Evolutionary conservation across 768 basidiomycete genomes (phyloP).

Genomic region (Trametopsis cervina): DNA sequence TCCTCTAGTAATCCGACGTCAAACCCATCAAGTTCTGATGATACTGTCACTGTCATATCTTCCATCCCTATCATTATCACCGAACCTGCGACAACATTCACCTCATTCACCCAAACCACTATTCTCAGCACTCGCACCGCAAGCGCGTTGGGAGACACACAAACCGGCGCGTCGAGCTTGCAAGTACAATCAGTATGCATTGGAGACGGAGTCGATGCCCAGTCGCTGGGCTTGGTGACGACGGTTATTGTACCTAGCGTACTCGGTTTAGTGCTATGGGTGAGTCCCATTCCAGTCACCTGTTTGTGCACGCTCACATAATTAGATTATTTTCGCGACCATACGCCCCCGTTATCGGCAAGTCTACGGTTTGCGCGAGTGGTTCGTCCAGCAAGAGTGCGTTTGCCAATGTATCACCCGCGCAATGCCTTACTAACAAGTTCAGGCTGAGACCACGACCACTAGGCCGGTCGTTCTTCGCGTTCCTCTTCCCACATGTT

Average conservation of each 20-base stretch:
- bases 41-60: neutral
- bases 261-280: conserved; percentile 65
- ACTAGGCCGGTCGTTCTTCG: conserved; percentile 48
- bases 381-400: conserved; percentile 70
- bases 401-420: conserved; percentile 24
- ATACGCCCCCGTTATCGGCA: conserved; percentile 65
- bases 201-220: conserved; percentile 58
- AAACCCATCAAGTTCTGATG: neutral
- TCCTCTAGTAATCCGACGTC: neutral
- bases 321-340: conserved; percentile 58
- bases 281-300: conserved; percentile 28
- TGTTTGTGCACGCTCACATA: neutral
- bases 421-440: conserved; percentile 9
- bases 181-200: conserved; percentile 43
- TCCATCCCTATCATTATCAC: conserved; percentile 30
- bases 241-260: conserved; percentile 49
- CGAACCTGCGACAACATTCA: conserved; percentile 34
- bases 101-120: conserved; percentile 32
- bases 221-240: conserved; percentile 54
- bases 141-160: conserved; percentile 13
- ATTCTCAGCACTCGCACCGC: conserved; percentile 17
- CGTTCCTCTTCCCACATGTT: conserved; percentile 66
- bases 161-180: conserved; percentile 11
- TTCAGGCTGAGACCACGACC: conserved; percentile 57
- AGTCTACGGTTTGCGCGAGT: conserved; percentile 66